These are phyloP conservation scores for Schizonepeta tenuifolia DNA, from an alignment of 257 asterid species.

Conservation along the genomic window DNA sequence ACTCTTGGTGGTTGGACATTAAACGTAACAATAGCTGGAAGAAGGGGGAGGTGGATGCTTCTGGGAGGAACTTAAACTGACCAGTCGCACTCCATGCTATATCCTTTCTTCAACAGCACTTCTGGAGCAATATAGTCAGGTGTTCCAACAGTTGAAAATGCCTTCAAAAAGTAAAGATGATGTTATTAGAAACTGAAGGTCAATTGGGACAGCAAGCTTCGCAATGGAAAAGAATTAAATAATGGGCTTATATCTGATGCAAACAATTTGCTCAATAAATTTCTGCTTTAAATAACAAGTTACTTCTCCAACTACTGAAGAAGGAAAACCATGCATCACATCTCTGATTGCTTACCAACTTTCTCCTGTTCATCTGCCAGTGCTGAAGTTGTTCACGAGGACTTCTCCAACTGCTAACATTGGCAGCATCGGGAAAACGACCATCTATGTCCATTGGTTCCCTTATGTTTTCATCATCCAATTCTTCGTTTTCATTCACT, in stretches of 20 bases:
- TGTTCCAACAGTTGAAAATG: conserved; percentile 94
- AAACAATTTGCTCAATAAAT: neutral
- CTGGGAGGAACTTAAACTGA: conserved; percentile 45
- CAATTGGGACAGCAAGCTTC: conserved; percentile 7
- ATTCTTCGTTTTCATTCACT: conserved; percentile 68
- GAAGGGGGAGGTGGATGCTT: neutral
- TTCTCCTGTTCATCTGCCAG: conserved; percentile 89
- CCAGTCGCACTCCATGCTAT: conserved; percentile 98
- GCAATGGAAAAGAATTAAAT: neutral
- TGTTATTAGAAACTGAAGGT: neutral
- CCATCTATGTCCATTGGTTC: conserved; percentile 65
- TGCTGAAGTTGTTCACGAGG: conserved; percentile 87
- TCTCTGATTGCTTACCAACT: conserved; percentile 59
- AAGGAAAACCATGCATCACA: neutral
- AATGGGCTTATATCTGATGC: conserved; percentile 25
- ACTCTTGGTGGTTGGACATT: conserved; percentile 13
- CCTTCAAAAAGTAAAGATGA: conserved; percentile 53
- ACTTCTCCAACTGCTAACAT: conserved; percentile 71
- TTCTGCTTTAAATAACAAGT: neutral
- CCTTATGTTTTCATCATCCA: conserved; percentile 58
- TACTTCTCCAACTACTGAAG: neutral
- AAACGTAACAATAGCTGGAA: neutral
- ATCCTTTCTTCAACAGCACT: conserved; percentile 89
- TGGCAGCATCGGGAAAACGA: conserved; percentile 55
- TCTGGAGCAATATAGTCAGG: conserved; percentile 98